Conservation (phyloP, 768 basidiomycete species). For the Mycena galopus region DNA sequence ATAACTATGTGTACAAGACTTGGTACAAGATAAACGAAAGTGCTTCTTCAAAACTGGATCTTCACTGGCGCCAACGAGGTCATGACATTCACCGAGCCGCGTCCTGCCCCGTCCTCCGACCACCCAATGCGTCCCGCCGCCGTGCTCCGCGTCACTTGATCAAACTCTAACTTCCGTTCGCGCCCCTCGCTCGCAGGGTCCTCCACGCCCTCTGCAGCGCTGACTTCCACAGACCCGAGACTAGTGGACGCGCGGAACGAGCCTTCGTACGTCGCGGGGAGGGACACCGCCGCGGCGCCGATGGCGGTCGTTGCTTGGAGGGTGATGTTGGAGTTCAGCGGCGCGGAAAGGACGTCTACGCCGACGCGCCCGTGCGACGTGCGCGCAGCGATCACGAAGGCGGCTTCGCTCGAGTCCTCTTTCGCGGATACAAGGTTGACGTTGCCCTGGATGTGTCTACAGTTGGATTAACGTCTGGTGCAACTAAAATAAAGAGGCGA, state of each 20-base stretch:
- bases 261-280: slow-evolving; percentile 28
- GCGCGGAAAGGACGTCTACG: slow-evolving; percentile 12
- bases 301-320: slow-evolving; percentile 20
- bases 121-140: slow-evolving; percentile 14
- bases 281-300: background rate
- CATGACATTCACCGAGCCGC: slow-evolving; percentile 12
- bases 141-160: background rate
- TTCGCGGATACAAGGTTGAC: slow-evolving; percentile 19
- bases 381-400: slow-evolving; percentile 21
- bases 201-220: no score
- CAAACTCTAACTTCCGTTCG: background rate
- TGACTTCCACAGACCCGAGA: no score
- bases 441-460: slow-evolving; percentile 9
- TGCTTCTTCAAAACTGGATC: slow-evolving; percentile 14
- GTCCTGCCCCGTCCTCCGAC: slow-evolving; percentile 18
- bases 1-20: no score
- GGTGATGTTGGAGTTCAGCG: background rate
- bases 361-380: slow-evolving; percentile 13
- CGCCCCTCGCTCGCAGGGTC: slow-evolving; percentile 28
- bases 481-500: background rate
- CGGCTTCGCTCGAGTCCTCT: background rate
- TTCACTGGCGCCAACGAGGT: slow-evolving; percentile 15
- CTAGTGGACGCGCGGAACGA: slow-evolving; percentile 7
- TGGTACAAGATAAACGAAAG: no score
- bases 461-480: background rate